Evolutionary conservation across 495 filamentous ascomycete genomes (phyloP).

Genomic region (Neurospora pannonica): DNA sequence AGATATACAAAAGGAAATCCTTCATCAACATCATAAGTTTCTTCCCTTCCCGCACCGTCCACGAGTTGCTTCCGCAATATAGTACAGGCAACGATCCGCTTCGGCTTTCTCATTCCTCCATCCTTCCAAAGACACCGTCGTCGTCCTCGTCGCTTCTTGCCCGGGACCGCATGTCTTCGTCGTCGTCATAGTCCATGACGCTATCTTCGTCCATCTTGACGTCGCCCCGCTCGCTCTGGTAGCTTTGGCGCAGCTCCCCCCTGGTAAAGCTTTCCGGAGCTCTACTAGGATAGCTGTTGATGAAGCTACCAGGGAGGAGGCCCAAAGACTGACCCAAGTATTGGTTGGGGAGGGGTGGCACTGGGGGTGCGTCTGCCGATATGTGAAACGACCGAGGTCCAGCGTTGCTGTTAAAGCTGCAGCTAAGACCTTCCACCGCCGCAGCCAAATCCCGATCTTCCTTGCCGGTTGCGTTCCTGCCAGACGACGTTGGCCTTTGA

Average conservation of each 20-base stretch:
- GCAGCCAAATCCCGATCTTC: slow-evolving; percentile 82
- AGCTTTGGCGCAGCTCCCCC: slow-evolving; percentile 25
- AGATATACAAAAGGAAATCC: slow-evolving; percentile 38
- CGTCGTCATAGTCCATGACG: slow-evolving; percentile 62
- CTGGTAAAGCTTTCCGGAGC: slow-evolving; percentile 43
- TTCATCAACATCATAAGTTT: slow-evolving; percentile 19
- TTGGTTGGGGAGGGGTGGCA: slow-evolving; percentile 70
- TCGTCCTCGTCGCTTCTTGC: slow-evolving; percentile 79
- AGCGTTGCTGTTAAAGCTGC: slow-evolving; percentile 71
- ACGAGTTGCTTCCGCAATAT: not conserved
- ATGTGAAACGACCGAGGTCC: slow-evolving; percentile 59
- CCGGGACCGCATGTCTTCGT: slow-evolving; percentile 54
- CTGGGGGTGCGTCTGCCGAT: slow-evolving; percentile 70
- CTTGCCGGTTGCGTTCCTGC: slow-evolving; percentile 49
- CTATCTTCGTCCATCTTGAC: slow-evolving; percentile 64
- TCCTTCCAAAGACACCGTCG: slow-evolving; percentile 87
- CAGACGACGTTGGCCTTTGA: slow-evolving; percentile 51
- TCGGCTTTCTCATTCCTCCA: slow-evolving; percentile 65
- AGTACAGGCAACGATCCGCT: not conserved
- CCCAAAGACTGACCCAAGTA: slow-evolving; percentile 44
- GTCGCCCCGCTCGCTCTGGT: slow-evolving; percentile 29
- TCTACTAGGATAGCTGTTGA: slow-evolving; percentile 42
- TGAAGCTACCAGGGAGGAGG: slow-evolving; percentile 23
- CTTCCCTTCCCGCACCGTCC: not conserved
- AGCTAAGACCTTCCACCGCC: slow-evolving; percentile 78